Percentiles rank a stretch among this genome's conserved stretches.
These are phyloP conservation scores for Panaeolus cyanescens DNA, from an alignment of 768 basidiomycete species.

Conservation along the genomic window DNA sequence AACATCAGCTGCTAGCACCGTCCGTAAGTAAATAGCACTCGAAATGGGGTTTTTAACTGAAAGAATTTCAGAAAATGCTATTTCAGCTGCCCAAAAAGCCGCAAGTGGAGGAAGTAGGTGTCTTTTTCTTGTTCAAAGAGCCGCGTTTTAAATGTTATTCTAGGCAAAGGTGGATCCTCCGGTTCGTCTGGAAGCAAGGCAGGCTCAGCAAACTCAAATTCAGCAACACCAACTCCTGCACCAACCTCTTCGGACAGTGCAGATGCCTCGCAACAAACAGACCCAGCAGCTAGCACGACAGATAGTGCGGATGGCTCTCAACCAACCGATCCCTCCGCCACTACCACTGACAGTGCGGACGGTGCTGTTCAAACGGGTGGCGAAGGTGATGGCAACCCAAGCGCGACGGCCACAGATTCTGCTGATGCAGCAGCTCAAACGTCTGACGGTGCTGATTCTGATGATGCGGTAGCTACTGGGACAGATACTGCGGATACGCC, in stretches of 20 bases:
- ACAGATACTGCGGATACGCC: conserved; percentile 15
- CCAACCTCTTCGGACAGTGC: conserved; percentile 7
- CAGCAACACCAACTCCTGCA: conserved; percentile 10
- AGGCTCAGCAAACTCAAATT: background rate
- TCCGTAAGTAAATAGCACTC: background rate
- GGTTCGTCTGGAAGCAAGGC: conserved; percentile 13
- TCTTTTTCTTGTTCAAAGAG: background rate
- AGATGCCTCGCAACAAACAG: conserved; percentile 3
- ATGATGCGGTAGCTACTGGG: conserved; percentile 3
- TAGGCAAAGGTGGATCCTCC: conserved; percentile 16
- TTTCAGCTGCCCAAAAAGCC: conserved; percentile 13
- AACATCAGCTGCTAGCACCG: conserved; percentile 10
- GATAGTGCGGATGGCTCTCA: conserved; percentile 12
- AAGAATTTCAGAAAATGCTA: conserved; percentile 1
- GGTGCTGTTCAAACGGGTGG: conserved; percentile 2
- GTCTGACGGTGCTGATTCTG: background rate
- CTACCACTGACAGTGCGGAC: conserved; percentile 10
- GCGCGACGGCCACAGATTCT: conserved; percentile 10
- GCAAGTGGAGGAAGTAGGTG: conserved; percentile 11
- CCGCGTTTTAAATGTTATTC: background rate
- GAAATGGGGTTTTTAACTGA: background rate
- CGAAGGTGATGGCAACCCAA: background rate
- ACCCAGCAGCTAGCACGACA: conserved; percentile 4
- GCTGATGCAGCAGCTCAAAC: conserved; percentile 3
- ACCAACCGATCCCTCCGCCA: conserved; percentile 9